A percentile compares a stretch with the other conserved stretches of the same genome.
These are phyloP conservation scores for Penicillium maclennaniae DNA, from an alignment of 495 filamentous ascomycete species.

Conservation along the genomic window DNA sequence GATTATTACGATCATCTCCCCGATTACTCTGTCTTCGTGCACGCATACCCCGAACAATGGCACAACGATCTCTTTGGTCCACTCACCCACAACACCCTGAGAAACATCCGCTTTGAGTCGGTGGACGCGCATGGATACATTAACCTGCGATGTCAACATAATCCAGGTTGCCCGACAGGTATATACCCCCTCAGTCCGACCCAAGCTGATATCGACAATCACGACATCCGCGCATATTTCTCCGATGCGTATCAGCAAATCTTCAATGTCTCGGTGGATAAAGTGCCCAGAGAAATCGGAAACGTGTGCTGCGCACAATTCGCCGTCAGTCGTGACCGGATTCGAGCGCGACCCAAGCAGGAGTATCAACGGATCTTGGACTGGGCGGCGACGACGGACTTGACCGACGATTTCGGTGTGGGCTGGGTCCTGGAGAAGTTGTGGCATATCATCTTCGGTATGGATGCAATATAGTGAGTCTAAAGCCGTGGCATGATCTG, in stretches of 20 bases:
- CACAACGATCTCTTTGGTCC: constrained; percentile 43
- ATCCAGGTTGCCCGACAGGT: constrained; percentile 36
- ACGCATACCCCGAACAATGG: constrained; percentile 39
- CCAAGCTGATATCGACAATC: constrained; percentile 30
- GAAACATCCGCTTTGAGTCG: constrained; percentile 31
- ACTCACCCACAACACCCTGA: constrained; percentile 24
- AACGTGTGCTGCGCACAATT: constrained; percentile 51
- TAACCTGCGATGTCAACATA: constrained; percentile 39
- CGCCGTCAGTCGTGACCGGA: constrained; percentile 41
- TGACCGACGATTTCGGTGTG: constrained; percentile 37
- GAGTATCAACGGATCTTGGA: constrained; percentile 44
- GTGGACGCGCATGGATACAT: constrained; percentile 39
- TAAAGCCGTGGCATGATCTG: not conserved
- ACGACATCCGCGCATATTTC: constrained; percentile 36
- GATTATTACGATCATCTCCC: constrained; percentile 38
- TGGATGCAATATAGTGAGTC: constrained; percentile 37
- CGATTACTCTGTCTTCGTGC: constrained; percentile 38
- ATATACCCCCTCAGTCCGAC: constrained; percentile 29
- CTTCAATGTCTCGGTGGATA: constrained; percentile 20
- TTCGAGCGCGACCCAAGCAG: constrained; percentile 32
- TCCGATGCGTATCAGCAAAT: constrained; percentile 32
- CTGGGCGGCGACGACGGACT: constrained; percentile 34
- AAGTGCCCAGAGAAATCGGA: constrained; percentile 38
- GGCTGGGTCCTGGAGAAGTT: constrained; percentile 43
- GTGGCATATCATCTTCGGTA: constrained; percentile 43